Percentiles rank a stretch among this genome's conserved stretches.
Conservation (phyloP, 148 eudicot genomes). For the Vaccinium myrtillus region DNA sequence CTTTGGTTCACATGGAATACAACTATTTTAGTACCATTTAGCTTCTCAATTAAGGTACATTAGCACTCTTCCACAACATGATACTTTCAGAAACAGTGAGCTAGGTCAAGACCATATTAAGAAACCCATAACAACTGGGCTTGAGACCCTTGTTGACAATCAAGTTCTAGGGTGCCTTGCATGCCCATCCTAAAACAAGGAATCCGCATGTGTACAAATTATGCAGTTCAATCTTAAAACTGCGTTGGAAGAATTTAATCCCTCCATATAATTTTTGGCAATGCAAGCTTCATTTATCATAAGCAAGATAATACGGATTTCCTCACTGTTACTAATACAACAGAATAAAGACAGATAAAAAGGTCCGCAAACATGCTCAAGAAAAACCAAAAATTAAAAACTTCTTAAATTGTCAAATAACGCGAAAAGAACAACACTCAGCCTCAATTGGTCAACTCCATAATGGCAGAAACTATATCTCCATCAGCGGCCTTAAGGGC, state of each 20-base stretch:
- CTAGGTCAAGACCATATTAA: no score
- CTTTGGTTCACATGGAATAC: no score
- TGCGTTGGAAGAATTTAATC: not conserved
- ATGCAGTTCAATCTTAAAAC: not conserved
- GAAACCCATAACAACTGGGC: not conserved
- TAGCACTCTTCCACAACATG: no score
- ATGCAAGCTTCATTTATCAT: constrained; percentile 6
- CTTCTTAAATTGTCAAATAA: not conserved
- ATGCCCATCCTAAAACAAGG: not conserved
- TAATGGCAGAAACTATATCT: constrained; percentile 82
- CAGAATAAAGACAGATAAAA: constrained; percentile 1
- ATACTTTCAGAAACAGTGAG: no score
- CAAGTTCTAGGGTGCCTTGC: not conserved
- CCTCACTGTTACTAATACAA: not conserved
- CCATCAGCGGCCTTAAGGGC: constrained; percentile 78
- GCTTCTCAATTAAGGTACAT: no score
- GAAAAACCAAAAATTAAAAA: not conserved
- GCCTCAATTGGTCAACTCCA: constrained; percentile 71
- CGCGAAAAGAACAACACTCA: not conserved
- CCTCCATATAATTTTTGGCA: not conserved
- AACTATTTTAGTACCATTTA: no score
- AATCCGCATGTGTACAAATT: not conserved
- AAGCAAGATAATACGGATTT: not conserved
- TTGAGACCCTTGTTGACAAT: not conserved
- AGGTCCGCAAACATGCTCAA: constrained; percentile 6